Conservation (phyloP, 805 yeast genomes). For the Suhomyces canberraensis region DNA sequence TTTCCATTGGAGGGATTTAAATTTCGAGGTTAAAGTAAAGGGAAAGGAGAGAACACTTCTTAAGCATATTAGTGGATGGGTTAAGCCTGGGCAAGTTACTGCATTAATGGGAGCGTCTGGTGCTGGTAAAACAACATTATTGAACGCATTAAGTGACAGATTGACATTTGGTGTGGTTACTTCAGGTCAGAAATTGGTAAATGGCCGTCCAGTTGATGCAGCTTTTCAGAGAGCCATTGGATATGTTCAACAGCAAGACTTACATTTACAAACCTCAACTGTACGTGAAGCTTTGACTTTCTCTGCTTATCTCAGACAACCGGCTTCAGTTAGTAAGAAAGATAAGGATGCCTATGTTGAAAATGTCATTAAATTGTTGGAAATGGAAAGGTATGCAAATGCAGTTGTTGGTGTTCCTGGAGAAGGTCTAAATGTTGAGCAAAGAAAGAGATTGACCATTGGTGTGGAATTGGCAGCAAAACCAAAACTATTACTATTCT, state of each 20-base stretch:
- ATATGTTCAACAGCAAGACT: constrained; percentile 60
- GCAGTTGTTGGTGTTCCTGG: constrained; percentile 49
- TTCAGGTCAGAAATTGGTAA: constrained; percentile 53
- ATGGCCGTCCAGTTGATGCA: constrained; percentile 46
- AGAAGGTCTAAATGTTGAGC: constrained; percentile 52
- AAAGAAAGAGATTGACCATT: constrained; percentile 51
- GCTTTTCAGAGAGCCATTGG: constrained; percentile 56
- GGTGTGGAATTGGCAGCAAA: constrained; percentile 56
- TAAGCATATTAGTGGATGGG: constrained; percentile 29
- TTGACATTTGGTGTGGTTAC: constrained; percentile 54
- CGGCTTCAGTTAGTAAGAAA: constrained; percentile 33
- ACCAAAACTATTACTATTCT: constrained; percentile 49
- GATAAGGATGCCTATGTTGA: constrained; percentile 54
- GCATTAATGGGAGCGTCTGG: constrained; percentile 67
- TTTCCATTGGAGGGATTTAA: constrained; percentile 21
- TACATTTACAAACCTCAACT: constrained; percentile 48
- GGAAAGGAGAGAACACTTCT: constrained; percentile 24
- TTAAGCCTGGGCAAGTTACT: constrained; percentile 52
- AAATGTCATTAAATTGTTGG: constrained; percentile 46
- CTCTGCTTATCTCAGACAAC: constrained; percentile 49
- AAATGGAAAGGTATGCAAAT: constrained; percentile 52
- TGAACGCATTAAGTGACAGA: constrained; percentile 53
- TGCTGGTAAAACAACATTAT: constrained; percentile 58
- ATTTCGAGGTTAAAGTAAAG: constrained; percentile 19
- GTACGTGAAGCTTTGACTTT: constrained; percentile 53